Conservation (phyloP, 2,329 filamentous ascomycete species). For the Venturia nashicola region DNA sequence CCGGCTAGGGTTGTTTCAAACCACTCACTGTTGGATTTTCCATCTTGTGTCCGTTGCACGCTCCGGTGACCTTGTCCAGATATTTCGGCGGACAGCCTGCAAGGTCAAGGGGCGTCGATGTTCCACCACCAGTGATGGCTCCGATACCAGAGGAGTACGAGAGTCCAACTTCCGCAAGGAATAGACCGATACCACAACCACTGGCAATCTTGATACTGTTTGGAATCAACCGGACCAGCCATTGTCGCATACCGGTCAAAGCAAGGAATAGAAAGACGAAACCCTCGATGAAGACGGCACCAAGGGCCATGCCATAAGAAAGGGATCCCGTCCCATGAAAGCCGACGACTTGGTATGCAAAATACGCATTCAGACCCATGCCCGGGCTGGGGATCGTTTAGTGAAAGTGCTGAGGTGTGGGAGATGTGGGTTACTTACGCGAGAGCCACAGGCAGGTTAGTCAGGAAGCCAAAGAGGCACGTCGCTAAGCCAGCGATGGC, state of each 20-base stretch:
- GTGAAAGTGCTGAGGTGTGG: background rate
- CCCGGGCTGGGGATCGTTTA: slow-evolving; percentile 17
- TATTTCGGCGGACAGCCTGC: slow-evolving; percentile 58
- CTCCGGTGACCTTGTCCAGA: slow-evolving; percentile 31
- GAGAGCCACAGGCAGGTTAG: slow-evolving; percentile 49
- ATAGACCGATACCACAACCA: slow-evolving; percentile 74
- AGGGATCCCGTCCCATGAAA: slow-evolving; percentile 61
- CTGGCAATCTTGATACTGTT: slow-evolving; percentile 77
- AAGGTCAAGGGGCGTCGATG: slow-evolving; percentile 56
- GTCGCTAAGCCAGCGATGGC: slow-evolving; percentile 66
- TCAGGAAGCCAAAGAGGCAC: slow-evolving; percentile 69
- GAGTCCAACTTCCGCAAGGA: slow-evolving; percentile 61
- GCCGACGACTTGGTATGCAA: slow-evolving; percentile 71
- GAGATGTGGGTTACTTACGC: slow-evolving; percentile 15
- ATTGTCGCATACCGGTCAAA: slow-evolving; percentile 70
- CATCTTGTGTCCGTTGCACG: slow-evolving; percentile 64
- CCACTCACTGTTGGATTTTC: slow-evolving; percentile 49
- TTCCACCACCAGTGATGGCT: slow-evolving; percentile 51
- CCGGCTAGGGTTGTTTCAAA: slow-evolving; percentile 5
- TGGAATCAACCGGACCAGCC: slow-evolving; percentile 73
- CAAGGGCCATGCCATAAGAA: slow-evolving; percentile 63
- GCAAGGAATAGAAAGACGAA: slow-evolving; percentile 74
- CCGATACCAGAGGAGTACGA: slow-evolving; percentile 76
- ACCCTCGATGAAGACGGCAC: slow-evolving; percentile 79
- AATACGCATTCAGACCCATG: slow-evolving; percentile 64